Base-by-base conservation (phyloP, 495 filamentous ascomycete genomes). In the Aspergillus biplanus region DNA sequence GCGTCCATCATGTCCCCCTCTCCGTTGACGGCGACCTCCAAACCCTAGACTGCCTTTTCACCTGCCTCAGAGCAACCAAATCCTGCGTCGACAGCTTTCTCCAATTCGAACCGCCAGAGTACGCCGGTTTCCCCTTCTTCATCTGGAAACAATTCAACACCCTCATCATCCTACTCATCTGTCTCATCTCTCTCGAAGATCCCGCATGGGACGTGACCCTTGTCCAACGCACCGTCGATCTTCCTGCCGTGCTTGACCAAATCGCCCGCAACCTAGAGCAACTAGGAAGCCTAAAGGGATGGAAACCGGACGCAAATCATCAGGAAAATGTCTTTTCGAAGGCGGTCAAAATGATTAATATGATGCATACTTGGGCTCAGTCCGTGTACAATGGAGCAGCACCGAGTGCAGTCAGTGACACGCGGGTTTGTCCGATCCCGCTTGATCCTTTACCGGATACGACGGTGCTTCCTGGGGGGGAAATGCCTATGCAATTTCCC, bases 161-260 rank as follows among this genome's bases (percentile, higher is more conserved):
- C 33, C 68, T 69, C 56, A 34, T 75, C 4, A 52, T 71, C 33
- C 56, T 65, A 0, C 62, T 78, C 7, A 65, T 65, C 16, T 67
- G 62, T 13, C 71, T 80, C 21, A 66, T 65, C 5, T 50, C 70
- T 1, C 39, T 74, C 1, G 71, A 78, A 15, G 75, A 80, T 35
- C 71, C 73, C 18, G 66, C 64, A 6, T 79, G 78, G 74, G 71
- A 77, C 61, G 64, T 71, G 31, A 63, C 50, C 8, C 59, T 61
- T 0, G 70, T 77, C 5, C 61, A 67, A 6, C 61, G 65, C 39
- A 60, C 57, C 33, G 47, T 78, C 8, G 72, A 80, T 50, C 50
- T 79, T 39, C 62, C 78, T 0, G 52, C 34, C 0, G 63, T 73
- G 15, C 67, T 71, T 21, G 74, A 77, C 42, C 66, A 63, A 46